Conservation (phyloP, 2,329 filamentous ascomycete genomes). For the Exserohilum rostratum region DNA sequence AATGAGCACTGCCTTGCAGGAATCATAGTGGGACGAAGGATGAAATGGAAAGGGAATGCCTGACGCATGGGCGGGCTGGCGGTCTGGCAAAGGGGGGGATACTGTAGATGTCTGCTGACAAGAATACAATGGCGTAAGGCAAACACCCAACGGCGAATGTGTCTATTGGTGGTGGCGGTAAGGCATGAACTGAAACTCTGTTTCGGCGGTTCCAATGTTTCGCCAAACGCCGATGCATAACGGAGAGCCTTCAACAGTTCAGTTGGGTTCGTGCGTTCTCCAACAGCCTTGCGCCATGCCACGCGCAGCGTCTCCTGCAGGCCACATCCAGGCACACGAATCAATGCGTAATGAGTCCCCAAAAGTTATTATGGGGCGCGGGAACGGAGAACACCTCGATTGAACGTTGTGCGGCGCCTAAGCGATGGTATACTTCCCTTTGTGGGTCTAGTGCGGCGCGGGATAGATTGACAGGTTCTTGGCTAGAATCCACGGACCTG, state of each 20-base stretch:
- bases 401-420: slow-evolving; percentile 31
- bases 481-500: slow-evolving; percentile 22
- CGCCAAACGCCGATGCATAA: slow-evolving; percentile 29
- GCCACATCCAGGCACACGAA: slow-evolving; percentile 23
- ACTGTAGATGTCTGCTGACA: neutral
- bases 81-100: neutral
- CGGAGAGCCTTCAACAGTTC: slow-evolving; percentile 8
- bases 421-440: slow-evolving; percentile 16
- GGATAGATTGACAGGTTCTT: slow-evolving; percentile 37
- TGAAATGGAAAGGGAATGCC: neutral
- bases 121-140: neutral
- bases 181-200: slow-evolving; percentile 10
- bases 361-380: slow-evolving; percentile 30
- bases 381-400: slow-evolving; percentile 25
- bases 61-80: neutral
- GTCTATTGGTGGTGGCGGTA: neutral
- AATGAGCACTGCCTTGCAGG: slow-evolving; percentile 3
- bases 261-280: slow-evolving; percentile 30
- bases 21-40: neutral
- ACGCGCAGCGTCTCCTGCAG: slow-evolving; percentile 15
- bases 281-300: slow-evolving; percentile 23
- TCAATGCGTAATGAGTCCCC: slow-evolving; percentile 28
- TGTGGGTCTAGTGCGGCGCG: slow-evolving; percentile 25
- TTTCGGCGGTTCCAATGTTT: slow-evolving; percentile 33
- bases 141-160: slow-evolving; percentile 4